Conservation (phyloP, 805 yeast genomes). For the Phaffomyces antillensis region DNA sequence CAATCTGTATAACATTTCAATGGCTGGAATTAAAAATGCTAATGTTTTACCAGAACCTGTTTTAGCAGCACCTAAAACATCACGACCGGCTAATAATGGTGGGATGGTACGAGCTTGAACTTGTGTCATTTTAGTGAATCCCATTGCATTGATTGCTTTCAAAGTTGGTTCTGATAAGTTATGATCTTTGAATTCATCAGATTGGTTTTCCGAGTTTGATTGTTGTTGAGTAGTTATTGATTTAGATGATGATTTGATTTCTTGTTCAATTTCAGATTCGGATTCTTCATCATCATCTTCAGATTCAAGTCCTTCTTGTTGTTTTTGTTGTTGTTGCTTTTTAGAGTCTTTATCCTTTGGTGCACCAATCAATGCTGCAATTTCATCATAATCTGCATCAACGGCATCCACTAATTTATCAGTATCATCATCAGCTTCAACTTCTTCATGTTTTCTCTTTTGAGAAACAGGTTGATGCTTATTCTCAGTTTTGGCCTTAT, state of each 20-base stretch:
- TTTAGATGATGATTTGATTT: slow-evolving; percentile 10
- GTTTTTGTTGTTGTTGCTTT: slow-evolving; percentile 8
- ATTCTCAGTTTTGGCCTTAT: neutral
- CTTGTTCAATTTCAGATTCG: slow-evolving; percentile 8
- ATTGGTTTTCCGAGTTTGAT: slow-evolving; percentile 8
- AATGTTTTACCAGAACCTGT: slow-evolving; percentile 98
- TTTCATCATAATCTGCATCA: slow-evolving; percentile 52
- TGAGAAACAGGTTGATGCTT: slow-evolving; percentile 3
- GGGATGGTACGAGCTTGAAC: slow-evolving; percentile 97
- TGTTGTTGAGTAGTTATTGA: slow-evolving; percentile 2
- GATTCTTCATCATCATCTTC: slow-evolving; percentile 16
- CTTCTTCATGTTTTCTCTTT: slow-evolving; percentile 26
- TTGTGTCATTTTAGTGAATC: slow-evolving; percentile 84
- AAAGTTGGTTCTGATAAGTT: slow-evolving; percentile 76
- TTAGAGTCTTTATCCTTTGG: slow-evolving; percentile 23
- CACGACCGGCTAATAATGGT: slow-evolving; percentile 92
- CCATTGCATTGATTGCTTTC: slow-evolving; percentile 80
- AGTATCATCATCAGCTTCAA: slow-evolving; percentile 26
- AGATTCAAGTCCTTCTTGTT: slow-evolving; percentile 15
- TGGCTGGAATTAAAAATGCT: slow-evolving; percentile 93
- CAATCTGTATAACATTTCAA: slow-evolving; percentile 82
- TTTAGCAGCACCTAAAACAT: slow-evolving; percentile 98
- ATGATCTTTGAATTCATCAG: slow-evolving; percentile 37
- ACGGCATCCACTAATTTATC: slow-evolving; percentile 45
- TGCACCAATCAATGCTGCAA: slow-evolving; percentile 45